Evolutionary conservation across 2,329 filamentous ascomycete species (phyloP), one percentile per base, ranked within the genome.

Genomic region (Verticillium alfalfae): DNA sequence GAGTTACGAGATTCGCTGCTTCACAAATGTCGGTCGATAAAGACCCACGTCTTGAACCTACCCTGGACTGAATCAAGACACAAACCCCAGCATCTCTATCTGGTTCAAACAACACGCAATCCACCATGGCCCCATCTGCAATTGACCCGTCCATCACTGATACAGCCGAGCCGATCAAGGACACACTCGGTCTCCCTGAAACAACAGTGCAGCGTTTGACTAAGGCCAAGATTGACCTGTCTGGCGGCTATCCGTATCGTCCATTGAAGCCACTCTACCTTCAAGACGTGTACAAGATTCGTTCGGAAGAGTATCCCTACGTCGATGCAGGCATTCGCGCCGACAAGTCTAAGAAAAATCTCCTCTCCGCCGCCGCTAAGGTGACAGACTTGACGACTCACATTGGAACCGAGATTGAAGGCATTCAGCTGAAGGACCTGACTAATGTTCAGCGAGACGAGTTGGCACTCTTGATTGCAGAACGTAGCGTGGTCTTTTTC

Each of bases 161-260:
- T 69, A 83, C 86, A 15, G 83, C 81, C 7, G 74, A 82, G 63
- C 88, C 83, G 0, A 80, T 75, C 64, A 91, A 90, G 68, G 87
- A 91, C 69, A 86, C 76, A 0, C 78, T 92, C 1, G 80, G 79
- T 1, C 76, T 92, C 7, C 89, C 89, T 2, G 79, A 79, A 10
- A 67, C 82, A 1, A 76, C 88, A 1, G 79, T 81, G 1, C 76
- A 80, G 57, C 81, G 89, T 4, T 78, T 92, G 0, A 83, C 86
- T 66, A 90, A 89, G 64, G 88, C 87, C 0, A 88, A 86, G 1
- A 82, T 92, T 60, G 88, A 92, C 69, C 78, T 92, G 2, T 88
- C 86, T 1, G 75, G 84, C 1, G 89, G 89, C 0, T 92, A 92
- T 66, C 89, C 89, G 0, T 91, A 91, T 67, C 84, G 88, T 0